Conservation (phyloP, 2,329 filamentous ascomycete species). For the Fusarium ramigenum region DNA sequence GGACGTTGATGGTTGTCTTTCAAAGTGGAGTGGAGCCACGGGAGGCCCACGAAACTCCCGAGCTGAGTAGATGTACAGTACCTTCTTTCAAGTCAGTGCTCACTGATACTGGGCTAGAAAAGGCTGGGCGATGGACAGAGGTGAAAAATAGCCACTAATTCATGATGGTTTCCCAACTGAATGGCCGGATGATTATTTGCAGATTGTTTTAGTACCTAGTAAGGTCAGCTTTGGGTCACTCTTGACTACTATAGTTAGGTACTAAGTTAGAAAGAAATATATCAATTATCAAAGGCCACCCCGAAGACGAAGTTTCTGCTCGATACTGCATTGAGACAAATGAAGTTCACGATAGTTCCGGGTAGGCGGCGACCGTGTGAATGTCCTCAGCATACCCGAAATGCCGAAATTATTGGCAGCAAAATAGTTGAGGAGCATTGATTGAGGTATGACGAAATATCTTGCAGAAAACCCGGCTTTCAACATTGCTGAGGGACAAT, state of each 20-base stretch:
- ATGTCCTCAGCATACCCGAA: not conserved
- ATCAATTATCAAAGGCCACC: conserved; percentile 4
- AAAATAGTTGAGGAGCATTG: not conserved
- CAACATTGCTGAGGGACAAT: conserved; percentile 20
- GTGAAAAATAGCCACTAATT: not conserved
- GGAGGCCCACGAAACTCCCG: conserved; percentile 29
- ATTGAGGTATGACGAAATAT: conserved; percentile 19
- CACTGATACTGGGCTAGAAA: not conserved
- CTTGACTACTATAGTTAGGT: not conserved
- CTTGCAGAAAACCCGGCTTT: not conserved
- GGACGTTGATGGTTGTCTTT: conserved; percentile 29
- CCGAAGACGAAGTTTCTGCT: conserved; percentile 10
- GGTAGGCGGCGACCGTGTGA: not conserved
- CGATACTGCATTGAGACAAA: not conserved
- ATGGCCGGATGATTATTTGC: conserved; percentile 2
- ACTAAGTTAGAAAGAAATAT: not conserved
- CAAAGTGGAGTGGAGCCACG: conserved; percentile 14
- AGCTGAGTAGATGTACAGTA: conserved; percentile 22
- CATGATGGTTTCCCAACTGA: not conserved
- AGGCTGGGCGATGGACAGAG: not conserved
- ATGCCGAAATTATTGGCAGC: not conserved
- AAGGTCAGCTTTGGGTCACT: not conserved
- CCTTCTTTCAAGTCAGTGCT: not conserved
- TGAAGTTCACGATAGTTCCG: conserved; percentile 9
- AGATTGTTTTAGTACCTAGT: not conserved